A percentile compares a stretch with the other conserved stretches of the same genome.
phyloP scores from a whole-genome alignment of 2,329 filamentous ascomycete species.

The Diaporthe eres region DNA sequence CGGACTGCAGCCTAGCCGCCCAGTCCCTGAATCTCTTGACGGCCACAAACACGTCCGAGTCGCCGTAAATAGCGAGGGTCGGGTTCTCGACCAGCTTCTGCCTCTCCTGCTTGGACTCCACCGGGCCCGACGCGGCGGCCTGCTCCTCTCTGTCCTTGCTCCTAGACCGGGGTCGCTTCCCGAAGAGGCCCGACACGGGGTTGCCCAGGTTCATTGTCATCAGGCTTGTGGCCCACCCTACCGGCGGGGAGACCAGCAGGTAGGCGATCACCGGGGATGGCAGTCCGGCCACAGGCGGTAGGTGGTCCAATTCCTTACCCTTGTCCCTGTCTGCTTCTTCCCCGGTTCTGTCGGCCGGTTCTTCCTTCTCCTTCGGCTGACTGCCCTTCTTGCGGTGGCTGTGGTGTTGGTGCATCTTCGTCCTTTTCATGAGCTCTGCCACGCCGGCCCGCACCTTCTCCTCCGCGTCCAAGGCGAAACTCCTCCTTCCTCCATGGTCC shows the following conservation, averaged over 20 bases:
- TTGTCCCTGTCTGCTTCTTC: slow-evolving; percentile 45
- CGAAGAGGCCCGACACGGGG: slow-evolving; percentile 45
- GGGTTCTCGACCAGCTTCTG: slow-evolving; percentile 70
- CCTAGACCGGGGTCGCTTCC: slow-evolving; percentile 36
- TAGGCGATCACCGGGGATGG: slow-evolving; percentile 63
- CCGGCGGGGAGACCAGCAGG: slow-evolving; percentile 77
- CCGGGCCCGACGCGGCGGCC: neutral
- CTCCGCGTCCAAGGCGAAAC: slow-evolving; percentile 58
- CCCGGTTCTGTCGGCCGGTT: neutral
- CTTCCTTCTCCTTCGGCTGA: slow-evolving; percentile 8
- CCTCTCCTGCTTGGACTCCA: slow-evolving; percentile 48
- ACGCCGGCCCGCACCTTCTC: slow-evolving; percentile 63
- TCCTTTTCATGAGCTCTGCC: slow-evolving; percentile 61
- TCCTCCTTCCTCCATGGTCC: slow-evolving; percentile 50
- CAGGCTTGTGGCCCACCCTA: slow-evolving; percentile 71
- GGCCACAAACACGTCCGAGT: slow-evolving; percentile 80
- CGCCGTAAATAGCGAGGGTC: slow-evolving; percentile 81
- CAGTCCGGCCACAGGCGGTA: slow-evolving; percentile 53
- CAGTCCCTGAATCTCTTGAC: slow-evolving; percentile 76
- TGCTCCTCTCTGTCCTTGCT: slow-evolving; percentile 31
- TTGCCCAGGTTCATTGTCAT: slow-evolving; percentile 70
- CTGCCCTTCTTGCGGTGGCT: slow-evolving; percentile 28
- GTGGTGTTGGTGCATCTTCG: slow-evolving; percentile 50
- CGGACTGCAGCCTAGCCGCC: slow-evolving; percentile 63
- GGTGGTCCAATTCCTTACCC: slow-evolving; percentile 44